These are phyloP conservation scores for Triticum timopheevii DNA, from an alignment of 176 grass and related monocot genomes.

Conservation along the genomic window DNA sequence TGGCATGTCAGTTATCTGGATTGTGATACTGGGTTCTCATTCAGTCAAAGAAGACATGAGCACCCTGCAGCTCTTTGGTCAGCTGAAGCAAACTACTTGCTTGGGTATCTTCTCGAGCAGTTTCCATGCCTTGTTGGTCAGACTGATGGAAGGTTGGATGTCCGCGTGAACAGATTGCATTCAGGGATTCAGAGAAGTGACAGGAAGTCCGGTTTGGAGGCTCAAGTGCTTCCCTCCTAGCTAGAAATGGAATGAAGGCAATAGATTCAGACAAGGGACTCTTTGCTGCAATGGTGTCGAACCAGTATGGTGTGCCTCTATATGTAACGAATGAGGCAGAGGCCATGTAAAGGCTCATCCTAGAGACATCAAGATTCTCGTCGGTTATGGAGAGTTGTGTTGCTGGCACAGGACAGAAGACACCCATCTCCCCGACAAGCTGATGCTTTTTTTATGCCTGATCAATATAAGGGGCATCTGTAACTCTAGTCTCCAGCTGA, in stretches of 20 bases:
- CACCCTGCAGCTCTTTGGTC: background rate
- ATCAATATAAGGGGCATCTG: background rate
- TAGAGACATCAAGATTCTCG: constrained; percentile 22
- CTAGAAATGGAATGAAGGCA: background rate
- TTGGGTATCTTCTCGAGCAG: background rate
- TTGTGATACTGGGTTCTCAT: background rate
- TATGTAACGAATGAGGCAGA: constrained; percentile 28
- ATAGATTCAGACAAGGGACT: background rate
- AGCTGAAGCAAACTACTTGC: background rate
- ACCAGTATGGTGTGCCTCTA: background rate
- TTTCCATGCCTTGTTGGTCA: background rate
- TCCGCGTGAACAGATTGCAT: background rate
- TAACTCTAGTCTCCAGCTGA: background rate
- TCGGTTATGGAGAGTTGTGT: background rate
- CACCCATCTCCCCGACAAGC: background rate
- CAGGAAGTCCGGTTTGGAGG: background rate
- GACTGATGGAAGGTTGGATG: background rate
- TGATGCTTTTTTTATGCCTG: background rate
- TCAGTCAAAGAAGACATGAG: background rate
- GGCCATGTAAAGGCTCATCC: background rate
- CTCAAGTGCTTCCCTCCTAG: background rate
- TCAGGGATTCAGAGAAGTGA: background rate
- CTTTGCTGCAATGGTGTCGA: background rate
- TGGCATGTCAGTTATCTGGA: background rate
- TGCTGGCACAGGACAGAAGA: background rate